phyloP scores from a whole-genome alignment of 2,329 filamentous ascomycete genomes.

The Balansia obtecta region DNA sequence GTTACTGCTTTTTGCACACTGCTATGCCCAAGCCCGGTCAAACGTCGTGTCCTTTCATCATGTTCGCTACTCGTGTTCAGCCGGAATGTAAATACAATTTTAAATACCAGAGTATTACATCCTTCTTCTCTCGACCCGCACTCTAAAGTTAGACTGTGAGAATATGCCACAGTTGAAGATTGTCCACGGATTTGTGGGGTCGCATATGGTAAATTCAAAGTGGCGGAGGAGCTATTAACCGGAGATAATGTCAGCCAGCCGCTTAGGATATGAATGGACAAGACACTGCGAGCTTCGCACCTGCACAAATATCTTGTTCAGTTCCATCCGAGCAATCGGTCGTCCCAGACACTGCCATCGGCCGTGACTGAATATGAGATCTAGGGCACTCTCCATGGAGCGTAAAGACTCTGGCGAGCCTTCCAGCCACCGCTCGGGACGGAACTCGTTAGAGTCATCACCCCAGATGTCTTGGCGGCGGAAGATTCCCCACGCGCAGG shows the following conservation, averaged over 20 bases:
- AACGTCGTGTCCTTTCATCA: background rate
- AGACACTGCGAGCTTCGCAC: conserved; percentile 7
- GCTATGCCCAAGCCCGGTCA: background rate
- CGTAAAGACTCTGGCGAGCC: conserved; percentile 14
- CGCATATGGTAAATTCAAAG: conserved; percentile 6
- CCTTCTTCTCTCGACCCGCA: background rate
- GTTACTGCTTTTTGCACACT: background rate
- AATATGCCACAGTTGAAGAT: conserved; percentile 5
- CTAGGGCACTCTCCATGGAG: conserved; percentile 22
- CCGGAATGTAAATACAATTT: too few relatives aligned
- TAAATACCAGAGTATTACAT: background rate
- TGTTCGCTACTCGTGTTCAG: background rate
- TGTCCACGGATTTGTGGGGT: conserved; percentile 4
- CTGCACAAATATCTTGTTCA: conserved; percentile 22
- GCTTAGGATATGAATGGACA: background rate
- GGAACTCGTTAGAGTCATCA: conserved; percentile 19
- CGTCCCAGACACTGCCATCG: conserved; percentile 19
- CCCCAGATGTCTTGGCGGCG: conserved; percentile 21
- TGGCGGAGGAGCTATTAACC: conserved; percentile 4
- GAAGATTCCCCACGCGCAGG: conserved; percentile 19
- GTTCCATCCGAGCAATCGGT: conserved; percentile 18
- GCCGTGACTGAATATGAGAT: conserved; percentile 14
- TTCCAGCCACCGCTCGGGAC: conserved; percentile 27
- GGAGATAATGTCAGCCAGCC: background rate
- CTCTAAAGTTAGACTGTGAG: background rate